Evolutionary conservation across 352 stramenopile genomes (phyloP).

Genomic region (Pythium sukuiense): DNA sequence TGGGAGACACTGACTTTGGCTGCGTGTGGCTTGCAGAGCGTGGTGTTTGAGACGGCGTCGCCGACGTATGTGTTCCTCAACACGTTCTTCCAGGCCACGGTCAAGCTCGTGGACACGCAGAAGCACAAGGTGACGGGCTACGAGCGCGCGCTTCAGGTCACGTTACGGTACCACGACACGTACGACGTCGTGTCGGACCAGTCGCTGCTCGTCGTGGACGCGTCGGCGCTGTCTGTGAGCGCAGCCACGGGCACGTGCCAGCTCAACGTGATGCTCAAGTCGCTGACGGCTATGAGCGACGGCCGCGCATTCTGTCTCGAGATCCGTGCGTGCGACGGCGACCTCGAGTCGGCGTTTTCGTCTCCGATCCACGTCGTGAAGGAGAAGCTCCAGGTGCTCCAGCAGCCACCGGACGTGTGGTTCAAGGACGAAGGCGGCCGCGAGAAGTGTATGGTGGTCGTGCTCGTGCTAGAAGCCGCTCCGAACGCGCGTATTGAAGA

Average conservation of each 20-base stretch:
- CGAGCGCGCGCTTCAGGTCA: conserved; percentile 50
- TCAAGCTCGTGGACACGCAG: conserved; percentile 66
- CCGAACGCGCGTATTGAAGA: conserved; percentile 67
- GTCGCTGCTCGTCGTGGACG: conserved; percentile 38
- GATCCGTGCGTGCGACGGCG: conserved; percentile 45
- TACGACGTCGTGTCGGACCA: conserved; percentile 73
- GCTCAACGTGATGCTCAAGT: conserved; percentile 47
- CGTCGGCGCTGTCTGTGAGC: conserved; percentile 32
- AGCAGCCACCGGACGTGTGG: conserved; percentile 90
- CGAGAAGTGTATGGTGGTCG: conserved; percentile 94
- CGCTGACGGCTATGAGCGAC: conserved; percentile 56
- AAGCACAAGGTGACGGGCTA: conserved; percentile 54
- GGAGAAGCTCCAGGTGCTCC: conserved; percentile 74
- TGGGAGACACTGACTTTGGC: background rate
- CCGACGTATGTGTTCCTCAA: conserved; percentile 68
- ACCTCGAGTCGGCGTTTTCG: conserved; percentile 68
- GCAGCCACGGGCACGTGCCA: conserved; percentile 41
- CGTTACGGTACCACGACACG: conserved; percentile 71
- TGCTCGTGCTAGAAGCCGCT: conserved; percentile 76
- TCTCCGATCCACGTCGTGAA: conserved; percentile 65
- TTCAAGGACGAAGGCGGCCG: conserved; percentile 96
- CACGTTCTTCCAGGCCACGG: conserved; percentile 48
- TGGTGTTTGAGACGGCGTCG: conserved; percentile 55
- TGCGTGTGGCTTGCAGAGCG: conserved; percentile 34
- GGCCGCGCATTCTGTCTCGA: conserved; percentile 72